Evolutionary conservation across 164 flowering plant genomes (phyloP).

Genomic region (Umbellularia californica): DNA sequence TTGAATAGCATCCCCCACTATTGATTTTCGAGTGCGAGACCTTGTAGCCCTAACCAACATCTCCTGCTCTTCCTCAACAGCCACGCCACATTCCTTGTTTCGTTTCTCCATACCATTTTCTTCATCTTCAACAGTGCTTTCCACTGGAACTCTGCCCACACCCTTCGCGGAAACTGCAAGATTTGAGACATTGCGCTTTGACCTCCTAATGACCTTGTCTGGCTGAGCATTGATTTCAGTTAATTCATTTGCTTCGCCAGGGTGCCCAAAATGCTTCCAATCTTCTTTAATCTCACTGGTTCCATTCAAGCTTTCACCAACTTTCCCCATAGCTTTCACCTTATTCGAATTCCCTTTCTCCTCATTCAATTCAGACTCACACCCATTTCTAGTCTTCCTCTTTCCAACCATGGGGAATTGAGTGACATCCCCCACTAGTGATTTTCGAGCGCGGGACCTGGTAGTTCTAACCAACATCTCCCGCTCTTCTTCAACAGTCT

Average conservation of each 20-base stretch:
- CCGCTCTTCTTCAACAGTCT: neutral
- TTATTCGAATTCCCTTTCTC: neutral
- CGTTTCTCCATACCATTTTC: neutral
- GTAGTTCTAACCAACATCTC: slow-evolving; percentile 7
- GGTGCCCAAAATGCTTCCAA: neutral
- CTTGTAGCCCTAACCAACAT: slow-evolving; percentile 1
- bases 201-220: neutral
- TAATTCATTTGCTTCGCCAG: neutral
- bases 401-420: neutral
- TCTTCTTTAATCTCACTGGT: neutral
- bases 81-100: neutral
- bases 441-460: slow-evolving; percentile 15
- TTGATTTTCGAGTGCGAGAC: slow-evolving; percentile 12
- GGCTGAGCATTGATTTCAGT: neutral
- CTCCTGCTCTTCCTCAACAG: neutral
- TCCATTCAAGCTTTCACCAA: neutral
- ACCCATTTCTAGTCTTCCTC: neutral
- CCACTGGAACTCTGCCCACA: neutral
- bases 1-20: neutral
- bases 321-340: neutral
- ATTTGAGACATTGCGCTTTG: neutral
- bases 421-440: neutral
- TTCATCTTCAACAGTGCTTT: slow-evolving; percentile 10
- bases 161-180: neutral
- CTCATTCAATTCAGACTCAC: neutral